Evolutionary conservation across 495 filamentous ascomycete species (phyloP), one percentile per base, ranked within the genome.

Genomic region (Penicillium egyptiacum): DNA sequence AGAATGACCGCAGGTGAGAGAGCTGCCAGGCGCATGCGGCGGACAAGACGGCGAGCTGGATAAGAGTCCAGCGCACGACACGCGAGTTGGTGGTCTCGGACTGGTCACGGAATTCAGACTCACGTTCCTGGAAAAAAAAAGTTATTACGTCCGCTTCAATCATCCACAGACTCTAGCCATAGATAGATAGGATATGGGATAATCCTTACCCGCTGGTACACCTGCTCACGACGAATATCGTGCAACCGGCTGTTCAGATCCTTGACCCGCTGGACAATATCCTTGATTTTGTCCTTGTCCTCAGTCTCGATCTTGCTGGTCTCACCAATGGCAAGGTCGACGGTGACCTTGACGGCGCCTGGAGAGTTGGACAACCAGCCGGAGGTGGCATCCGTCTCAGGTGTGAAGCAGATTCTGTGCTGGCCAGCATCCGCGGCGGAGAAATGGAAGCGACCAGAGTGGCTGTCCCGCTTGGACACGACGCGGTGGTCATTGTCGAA

Each of bases 401-500:
- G 90, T 25, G 86, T 90, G 75, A 98, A 92, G 80, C 94, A 98
- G 71, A 98, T 85, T 64, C 85, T 86, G 84, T 98, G 94, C 71
- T 95, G 89, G 68, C 94, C 94, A 4, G 89, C 83, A 67, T 97
- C 95, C 60, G 91, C 90, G 39, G 95, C 91, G 53, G 85, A 92
- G 86, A 98, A 98, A 60, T 94, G 97, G 81, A 98, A 97, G 65
- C 88, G 88, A 59, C 94, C 95, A 35, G 83, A 76, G 54, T 83
- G 67, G 40, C 81, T 75, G 61, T 91, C 91, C 61, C 87, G 86
- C 75, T 96, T 91, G 58, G 86, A 88, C 49, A 98, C 89, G 45
- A 98, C 86, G 57, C 90, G 90, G 82, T 98, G 94, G 80, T 97
- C 90, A 75, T 96, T 94, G 84, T 98, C 94, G 74, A 98, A 98